Base-by-base conservation (phyloP, 352 stramenopile genomes). In the Phytophthora nicotianae region DNA sequence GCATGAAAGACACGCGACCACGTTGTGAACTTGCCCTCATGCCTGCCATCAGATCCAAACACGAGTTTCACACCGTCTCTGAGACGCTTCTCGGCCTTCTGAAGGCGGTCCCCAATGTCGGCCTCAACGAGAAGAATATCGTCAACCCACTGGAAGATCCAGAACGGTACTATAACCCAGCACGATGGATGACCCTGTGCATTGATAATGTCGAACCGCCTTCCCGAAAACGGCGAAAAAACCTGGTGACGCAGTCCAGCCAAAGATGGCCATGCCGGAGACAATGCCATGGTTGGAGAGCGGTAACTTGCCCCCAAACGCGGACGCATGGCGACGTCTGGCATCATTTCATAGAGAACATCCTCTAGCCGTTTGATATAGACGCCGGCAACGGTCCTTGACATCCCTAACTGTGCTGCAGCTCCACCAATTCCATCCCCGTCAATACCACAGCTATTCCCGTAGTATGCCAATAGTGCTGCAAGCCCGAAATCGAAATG, bases 211-310 rank as follows among this genome's bases (percentile, higher is more conserved):
- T 3, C 55, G 5, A 7, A 50, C 55, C 1, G 45, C 55, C 20
- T 56, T 56, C 0, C 55, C 33, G 5, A 62, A 62, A 0, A 63
- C 46, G 0, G 55, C 55, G 3, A 63, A 56, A 46, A 56, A 63
- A 2, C 43, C 45, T 4, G 55, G 23, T 5, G 55, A 62, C n/a
- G 45, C 32, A 20, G 55, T 56, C 35, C 55, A 63, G 17, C 45
- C 54, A 11, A 62, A 62, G 8, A 37, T 33, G 16, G 45, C 45
- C 20, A 49, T 62, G 3, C 35, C 54, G 0, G 54, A 62, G 5
- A 55, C 43, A 9, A 56, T 63, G 46, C 35, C 35, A 50, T 50
- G 32, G 7, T 5, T 20, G 1, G 35, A 46, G 6, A 35, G 21
- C 2, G 55, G 37, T 2, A 56, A 16, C 10, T 8, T 8, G 2